These are phyloP conservation scores for Luvunga scandens DNA, from an alignment of 345 rosid genomes.

Conservation along the genomic window DNA sequence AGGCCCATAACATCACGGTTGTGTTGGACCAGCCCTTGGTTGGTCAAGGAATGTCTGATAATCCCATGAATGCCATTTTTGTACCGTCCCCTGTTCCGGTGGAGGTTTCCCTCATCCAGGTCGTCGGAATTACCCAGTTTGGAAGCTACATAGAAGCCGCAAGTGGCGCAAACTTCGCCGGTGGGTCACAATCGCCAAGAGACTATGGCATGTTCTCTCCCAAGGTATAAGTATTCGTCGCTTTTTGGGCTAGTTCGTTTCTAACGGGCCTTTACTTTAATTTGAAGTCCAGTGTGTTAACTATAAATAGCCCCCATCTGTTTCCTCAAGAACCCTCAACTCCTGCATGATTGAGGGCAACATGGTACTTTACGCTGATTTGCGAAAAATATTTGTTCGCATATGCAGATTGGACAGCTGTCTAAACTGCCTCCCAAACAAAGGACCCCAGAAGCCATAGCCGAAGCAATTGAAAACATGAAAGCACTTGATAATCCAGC, in stretches of 20 bases:
- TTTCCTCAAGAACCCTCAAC: not conserved
- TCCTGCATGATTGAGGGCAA: not conserved
- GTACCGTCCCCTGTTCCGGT: conserved; percentile 64
- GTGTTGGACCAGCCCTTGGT: conserved; percentile 60
- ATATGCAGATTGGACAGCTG: conserved; percentile 33
- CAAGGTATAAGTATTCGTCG: conserved; percentile 15
- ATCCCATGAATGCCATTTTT: conserved; percentile 69
- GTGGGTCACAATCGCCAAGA: conserved; percentile 25
- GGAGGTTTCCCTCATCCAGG: conserved; percentile 74
- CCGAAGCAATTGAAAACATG: conserved; percentile 30
- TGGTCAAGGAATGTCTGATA: conserved; percentile 75
- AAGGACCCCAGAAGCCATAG: conserved; percentile 36
- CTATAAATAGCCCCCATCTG: not conserved
- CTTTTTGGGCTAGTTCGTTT: not conserved
- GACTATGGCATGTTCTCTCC: conserved; percentile 58
- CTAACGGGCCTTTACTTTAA: not conserved
- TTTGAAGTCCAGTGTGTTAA: not conserved
- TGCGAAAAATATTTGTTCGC: not conserved
- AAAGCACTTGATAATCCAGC: conserved; percentile 28
- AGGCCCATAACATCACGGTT: conserved; percentile 38
- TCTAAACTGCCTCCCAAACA: conserved; percentile 32
- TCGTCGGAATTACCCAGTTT: conserved; percentile 62
- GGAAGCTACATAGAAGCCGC: conserved; percentile 66
- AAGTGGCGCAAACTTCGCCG: conserved; percentile 47
- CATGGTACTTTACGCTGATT: not conserved